Base-by-base conservation (phyloP, 257 asterid genomes). In the Buddleja alternifolia region DNA sequence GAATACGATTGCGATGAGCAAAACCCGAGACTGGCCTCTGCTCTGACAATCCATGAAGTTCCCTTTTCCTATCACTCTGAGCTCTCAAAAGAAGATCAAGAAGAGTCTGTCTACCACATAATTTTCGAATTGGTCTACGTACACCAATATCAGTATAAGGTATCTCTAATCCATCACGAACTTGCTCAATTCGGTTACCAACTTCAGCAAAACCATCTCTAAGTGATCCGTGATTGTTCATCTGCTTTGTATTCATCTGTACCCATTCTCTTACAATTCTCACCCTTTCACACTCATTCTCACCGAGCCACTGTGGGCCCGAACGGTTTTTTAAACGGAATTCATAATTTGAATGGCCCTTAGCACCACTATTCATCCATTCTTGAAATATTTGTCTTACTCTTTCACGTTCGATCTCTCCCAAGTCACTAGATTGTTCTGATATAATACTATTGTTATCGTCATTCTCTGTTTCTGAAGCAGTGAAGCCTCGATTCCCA, bases 81-180 rank as follows among this genome's bases (percentile, higher is more conserved):
- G 94, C 88, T 82, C 78, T 86, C 60, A 66, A 47, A 68, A 88
- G 86, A 74, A 94, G 92, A 83, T 94, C 97, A 50, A 87, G 80
- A 73, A 90, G 95, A 70, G 95, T 87, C 67, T 94, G 97, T 74
- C 99, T 85, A 51, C 97, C 99, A 78, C 96, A 82, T 48, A 94
- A 66, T 78, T 78, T 88, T 16, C 90, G 78, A 24, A 90, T 81
- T 50, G 87, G 85, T 70, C 77, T 84, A 50, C 86, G 75, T 52
- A 77, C 81, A 62, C 82, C 90, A 71, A 17, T 48, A 66, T 81
- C 85, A 16, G 75, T 79, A 29, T 29, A 79, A 77, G 70, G 51
- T 21, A 74, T 69, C 62, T 25, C 58, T 42, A 67, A 50, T 0
- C 88, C 90, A 67, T 85, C 89, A 60, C 77, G 82, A 36, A 62